A percentile compares a stretch with the other conserved stretches of the same genome.
Conservation (phyloP, 2,329 filamentous ascomycete genomes). For the Blastomyces emzantsi region DNA sequence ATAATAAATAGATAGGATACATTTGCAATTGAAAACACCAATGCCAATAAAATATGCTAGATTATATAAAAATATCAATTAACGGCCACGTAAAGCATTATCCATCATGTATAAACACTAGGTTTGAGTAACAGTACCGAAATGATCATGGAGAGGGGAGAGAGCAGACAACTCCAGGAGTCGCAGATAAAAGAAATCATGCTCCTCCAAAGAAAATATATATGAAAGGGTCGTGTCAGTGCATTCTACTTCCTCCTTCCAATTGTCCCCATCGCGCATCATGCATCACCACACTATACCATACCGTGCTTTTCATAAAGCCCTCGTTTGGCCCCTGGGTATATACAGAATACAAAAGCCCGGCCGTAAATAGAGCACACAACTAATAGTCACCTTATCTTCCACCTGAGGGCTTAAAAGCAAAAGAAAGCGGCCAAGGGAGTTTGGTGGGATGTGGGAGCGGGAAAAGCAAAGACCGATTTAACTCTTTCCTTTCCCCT, state of each 20-base stretch:
- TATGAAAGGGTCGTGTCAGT: background rate
- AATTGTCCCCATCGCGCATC: background rate
- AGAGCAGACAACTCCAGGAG: background rate
- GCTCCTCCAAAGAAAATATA: background rate
- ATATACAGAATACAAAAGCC: background rate
- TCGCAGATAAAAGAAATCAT: background rate
- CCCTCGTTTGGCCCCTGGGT: background rate
- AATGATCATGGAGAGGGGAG: background rate
- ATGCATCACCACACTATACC: background rate
- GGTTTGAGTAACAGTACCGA: background rate
- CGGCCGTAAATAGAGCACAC: background rate
- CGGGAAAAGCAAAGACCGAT: background rate
- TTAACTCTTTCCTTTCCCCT: conserved; percentile 17
- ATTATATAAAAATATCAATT: background rate
- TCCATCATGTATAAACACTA: background rate
- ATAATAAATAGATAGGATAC: background rate
- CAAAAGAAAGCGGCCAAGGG: background rate
- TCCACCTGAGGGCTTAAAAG: background rate
- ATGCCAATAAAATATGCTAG: background rate
- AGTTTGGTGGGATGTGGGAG: background rate
- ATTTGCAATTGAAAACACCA: background rate
- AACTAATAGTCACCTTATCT: conserved; percentile 14
- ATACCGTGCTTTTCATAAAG: background rate
- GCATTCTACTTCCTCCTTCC: background rate
- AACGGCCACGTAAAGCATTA: background rate